These are phyloP conservation scores for Meripilus lineatus DNA, from an alignment of 1,284 basidiomycete genomes.

Conservation along the genomic window DNA sequence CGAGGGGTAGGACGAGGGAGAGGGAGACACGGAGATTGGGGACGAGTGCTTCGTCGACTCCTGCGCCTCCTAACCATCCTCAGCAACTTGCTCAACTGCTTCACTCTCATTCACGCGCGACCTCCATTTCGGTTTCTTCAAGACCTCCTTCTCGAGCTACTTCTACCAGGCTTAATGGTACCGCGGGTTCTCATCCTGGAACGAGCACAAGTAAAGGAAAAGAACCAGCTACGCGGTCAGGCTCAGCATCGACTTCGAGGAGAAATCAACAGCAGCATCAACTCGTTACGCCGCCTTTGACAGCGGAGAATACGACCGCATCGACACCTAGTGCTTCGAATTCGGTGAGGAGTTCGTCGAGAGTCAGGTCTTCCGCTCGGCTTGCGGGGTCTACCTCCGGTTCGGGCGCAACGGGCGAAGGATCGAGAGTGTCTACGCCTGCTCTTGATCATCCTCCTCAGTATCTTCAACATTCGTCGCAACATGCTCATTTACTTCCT, in stretches of 20 bases:
- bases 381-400: too few species aligned
- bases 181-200: slow-evolving; percentile 17
- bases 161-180: slow-evolving; percentile 18
- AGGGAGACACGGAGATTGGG: too few species aligned
- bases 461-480: too few species aligned
- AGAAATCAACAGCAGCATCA: too few species aligned
- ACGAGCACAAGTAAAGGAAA: slow-evolving; percentile 15
- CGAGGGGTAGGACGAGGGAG: background rate
- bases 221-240: slow-evolving; percentile 14
- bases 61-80: slow-evolving; percentile 17
- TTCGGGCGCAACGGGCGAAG: too few species aligned
- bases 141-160: slow-evolving; percentile 6
- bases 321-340: slow-evolving; percentile 15
- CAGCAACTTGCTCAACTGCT: too few species aligned
- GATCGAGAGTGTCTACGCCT: too few species aligned
- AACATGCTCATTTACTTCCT: too few species aligned
- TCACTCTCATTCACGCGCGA: slow-evolving; percentile 2
- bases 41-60: slow-evolving; percentile 13
- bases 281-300: slow-evolving; percentile 31
- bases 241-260: slow-evolving; percentile 20
- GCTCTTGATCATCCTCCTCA: too few species aligned
- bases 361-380: too few species aligned
- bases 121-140: slow-evolving; percentile 15
- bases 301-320: slow-evolving; percentile 25
- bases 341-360: slow-evolving; percentile 24